These are phyloP conservation scores for Oryza rufipogon DNA, from an alignment of 176 grass and related monocot genomes.

Conservation along the genomic window DNA sequence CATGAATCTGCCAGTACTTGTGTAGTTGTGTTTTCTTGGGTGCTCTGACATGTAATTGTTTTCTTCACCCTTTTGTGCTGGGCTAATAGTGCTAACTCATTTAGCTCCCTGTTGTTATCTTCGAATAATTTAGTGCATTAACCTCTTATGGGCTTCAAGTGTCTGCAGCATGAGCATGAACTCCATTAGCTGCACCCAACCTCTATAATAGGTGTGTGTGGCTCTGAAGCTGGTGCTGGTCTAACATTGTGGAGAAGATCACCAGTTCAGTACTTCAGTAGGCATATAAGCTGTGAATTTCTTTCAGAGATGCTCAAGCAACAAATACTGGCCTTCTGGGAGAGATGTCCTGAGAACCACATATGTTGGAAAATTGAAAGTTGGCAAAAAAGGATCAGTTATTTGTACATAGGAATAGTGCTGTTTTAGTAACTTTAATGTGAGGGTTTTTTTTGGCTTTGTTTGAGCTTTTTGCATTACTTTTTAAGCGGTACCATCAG, in stretches of 20 bases:
- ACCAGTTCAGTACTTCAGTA: slow-evolving; percentile 25
- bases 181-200: background rate
- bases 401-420: background rate
- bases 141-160: background rate
- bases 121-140: slow-evolving; percentile 9
- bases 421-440: background rate
- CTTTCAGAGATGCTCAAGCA: background rate
- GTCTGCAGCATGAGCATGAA: slow-evolving; percentile 1
- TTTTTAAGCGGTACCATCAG: background rate
- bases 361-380: background rate
- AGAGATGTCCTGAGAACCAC: background rate
- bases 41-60: background rate
- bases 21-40: slow-evolving; percentile 5
- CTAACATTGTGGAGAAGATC: slow-evolving; percentile 12
- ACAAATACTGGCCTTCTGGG: background rate
- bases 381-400: background rate
- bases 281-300: background rate
- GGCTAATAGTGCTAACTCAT: background rate
- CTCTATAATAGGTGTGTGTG: background rate
- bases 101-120: background rate
- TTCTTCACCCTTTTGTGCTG: background rate
- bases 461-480: background rate
- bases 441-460: background rate
- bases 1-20: background rate
- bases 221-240: background rate